Base-by-base conservation (phyloP, 2,329 filamentous ascomycete species). In the Colletotrichum lentis region DNA sequence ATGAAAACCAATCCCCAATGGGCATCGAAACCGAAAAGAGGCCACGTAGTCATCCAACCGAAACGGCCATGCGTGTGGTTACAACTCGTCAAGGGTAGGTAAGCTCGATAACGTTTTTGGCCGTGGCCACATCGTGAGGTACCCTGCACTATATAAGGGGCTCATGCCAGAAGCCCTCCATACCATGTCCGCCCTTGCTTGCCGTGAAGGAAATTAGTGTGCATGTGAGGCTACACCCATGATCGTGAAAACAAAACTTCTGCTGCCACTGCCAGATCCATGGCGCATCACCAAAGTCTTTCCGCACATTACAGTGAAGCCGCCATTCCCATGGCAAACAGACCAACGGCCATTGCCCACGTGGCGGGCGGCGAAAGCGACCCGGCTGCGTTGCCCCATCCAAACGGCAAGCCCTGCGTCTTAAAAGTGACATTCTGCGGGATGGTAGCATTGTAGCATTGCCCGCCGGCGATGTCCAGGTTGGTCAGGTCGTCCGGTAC, bases 401-500 rank as follows among this genome's bases (percentile, higher is more conserved):
- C 83, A 52, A 85, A 83, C 1, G 84, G 84, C 64, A 88, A 72
- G 0, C 86, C 89, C 75, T 92, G 90, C 68, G 85, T 84, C 11
- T 84, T 83, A 73, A 92, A 94, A 0, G 90, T 93, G 49, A 94
- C 81, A 69, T 93, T 92, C 77, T 94, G 91, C 44, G 80, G 77
- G 6, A 94, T 84, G 0, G 82, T 84, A 37, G 78, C 73, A 72
- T 93, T 94, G 73, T 87, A 83, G 76, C 91, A 94, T 66, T 90
- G 82, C 1, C 91, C 91, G 52, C 86, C 86, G 3, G 80, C 83
- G 67, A 94, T 88, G 73, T 94, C 90, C 69, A 93, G 77, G 3
- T 84, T 83, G 7, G 73, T 83, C 44, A 94, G 77, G 72, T 94
- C 91, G 76, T 93, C 88, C 1, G 91, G 85, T 20, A 90, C 84